These are phyloP conservation scores for Rhodotorula sp. DNA, from an alignment of 1,284 basidiomycete species.

Conservation along the genomic window DNA sequence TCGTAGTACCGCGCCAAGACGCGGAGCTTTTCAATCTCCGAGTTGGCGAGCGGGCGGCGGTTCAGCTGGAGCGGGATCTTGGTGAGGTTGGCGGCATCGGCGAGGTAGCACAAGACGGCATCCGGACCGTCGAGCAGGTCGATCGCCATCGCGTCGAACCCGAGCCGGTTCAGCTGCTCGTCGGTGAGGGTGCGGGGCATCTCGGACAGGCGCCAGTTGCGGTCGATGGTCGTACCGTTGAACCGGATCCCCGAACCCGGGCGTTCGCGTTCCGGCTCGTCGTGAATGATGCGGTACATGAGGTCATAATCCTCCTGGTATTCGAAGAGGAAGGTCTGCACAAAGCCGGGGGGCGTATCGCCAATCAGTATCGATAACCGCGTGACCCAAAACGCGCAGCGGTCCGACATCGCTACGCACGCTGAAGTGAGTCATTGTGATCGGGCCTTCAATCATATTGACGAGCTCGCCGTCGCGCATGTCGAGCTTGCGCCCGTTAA, in stretches of 20 bases:
- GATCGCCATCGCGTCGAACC: slow-evolving; percentile 80
- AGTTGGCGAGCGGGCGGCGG: not conserved
- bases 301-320: slow-evolving; percentile 74
- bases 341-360: not conserved
- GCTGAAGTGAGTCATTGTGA: slow-evolving; percentile 61
- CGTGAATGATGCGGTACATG: slow-evolving; percentile 59
- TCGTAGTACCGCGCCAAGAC: slow-evolving; percentile 32
- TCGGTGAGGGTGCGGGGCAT: slow-evolving; percentile 57
- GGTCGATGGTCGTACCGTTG: slow-evolving; percentile 46
- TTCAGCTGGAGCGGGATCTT: slow-evolving; percentile 21
- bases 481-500: slow-evolving; percentile 14
- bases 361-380: not conserved
- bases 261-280: slow-evolving; percentile 66
- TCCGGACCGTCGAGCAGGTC: slow-evolving; percentile 61
- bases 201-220: slow-evolving; percentile 5
- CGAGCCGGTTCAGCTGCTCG: slow-evolving; percentile 62
- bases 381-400: not conserved
- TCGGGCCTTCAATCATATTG: slow-evolving; percentile 72
- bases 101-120: slow-evolving; percentile 52
- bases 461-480: slow-evolving; percentile 53
- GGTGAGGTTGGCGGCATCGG: slow-evolving; percentile 18
- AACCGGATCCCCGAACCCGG: slow-evolving; percentile 39
- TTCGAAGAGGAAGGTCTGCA: slow-evolving; percentile 80
- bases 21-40: not conserved
- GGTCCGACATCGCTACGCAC: slow-evolving; percentile 51